Evolutionary conservation across 106 monocot species (phyloP), one percentile per base, ranked within the genome.

Genomic region (Dendrobium nobile): DNA sequence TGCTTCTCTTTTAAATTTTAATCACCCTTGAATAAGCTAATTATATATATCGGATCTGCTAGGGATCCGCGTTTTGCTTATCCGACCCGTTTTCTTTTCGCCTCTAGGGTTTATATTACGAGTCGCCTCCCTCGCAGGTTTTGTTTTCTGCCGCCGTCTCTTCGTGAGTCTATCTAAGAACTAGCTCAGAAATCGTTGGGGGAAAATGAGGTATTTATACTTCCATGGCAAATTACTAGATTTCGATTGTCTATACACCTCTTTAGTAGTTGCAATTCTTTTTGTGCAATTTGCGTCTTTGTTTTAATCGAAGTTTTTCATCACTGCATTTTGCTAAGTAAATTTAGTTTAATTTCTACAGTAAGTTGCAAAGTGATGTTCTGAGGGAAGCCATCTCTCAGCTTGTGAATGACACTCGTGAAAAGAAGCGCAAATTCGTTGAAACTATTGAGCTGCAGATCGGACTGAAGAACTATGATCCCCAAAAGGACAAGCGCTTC

Each of bases 391-490:
- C 79, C 20, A 84, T 84, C 47, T 59, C 79, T 67, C 74, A 79
- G 58, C 16, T 85, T 77, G 42, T 41, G 19, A 55, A 64, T 9
- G 80, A 76, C 24, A 13, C 70, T 8, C 37, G 47, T 16, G 77
- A 80, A 48, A 85, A 85, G 44, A 75, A 80, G 67, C 73, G 86
- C 20, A 82, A 86, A 0, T 86, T 86, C 26, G 67, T 75, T 0
- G 87, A 87, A 67, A 87, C 87, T 15, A 84, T 87, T 79, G 87
- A 87, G 70, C 81, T 84, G 9, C 87, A 87, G 26, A 87, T 87
- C 82, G 87, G 87, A 3, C 81, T 87, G 54, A 87, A 85, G 64
- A 86, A 86, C 22, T 86, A 86, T 77, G 86, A 86, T 33, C 86
- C 86, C 7, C 86, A 86, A 26, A 86, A 86, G 68, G 86, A 86